phyloP scores from a whole-genome alignment of 1,284 basidiomycete genomes.

The Phellinidium pouzarii region DNA sequence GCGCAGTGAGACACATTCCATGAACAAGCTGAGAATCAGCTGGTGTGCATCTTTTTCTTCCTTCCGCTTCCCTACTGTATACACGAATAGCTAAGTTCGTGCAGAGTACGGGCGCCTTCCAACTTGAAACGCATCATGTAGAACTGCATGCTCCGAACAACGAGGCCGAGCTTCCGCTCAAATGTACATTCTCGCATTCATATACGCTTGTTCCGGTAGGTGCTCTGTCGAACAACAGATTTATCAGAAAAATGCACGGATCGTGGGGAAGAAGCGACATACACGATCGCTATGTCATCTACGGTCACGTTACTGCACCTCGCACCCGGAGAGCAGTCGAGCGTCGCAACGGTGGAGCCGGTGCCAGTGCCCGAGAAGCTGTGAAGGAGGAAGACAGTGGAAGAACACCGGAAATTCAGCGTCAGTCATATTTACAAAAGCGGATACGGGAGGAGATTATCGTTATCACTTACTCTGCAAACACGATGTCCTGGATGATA shows the following conservation, averaged over 20 bases:
- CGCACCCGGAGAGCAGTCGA: constrained; percentile 48
- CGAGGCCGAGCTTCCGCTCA: constrained; percentile 28
- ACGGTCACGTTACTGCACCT: constrained; percentile 47
- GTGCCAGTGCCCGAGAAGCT: constrained; percentile 54
- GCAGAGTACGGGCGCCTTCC: not conserved
- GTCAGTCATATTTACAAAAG: no score
- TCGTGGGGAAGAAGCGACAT: constrained; percentile 18
- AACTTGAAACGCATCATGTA: constrained; percentile 16
- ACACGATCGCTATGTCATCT: constrained; percentile 36
- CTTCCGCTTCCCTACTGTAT: not conserved
- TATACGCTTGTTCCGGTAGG: constrained; percentile 28
- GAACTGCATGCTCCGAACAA: constrained; percentile 28
- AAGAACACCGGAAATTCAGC: no score
- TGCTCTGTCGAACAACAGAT: constrained; percentile 21
- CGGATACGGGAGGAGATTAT: not conserved
- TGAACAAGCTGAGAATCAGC: no score
- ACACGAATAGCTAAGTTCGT: not conserved
- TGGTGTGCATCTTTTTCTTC: no score
- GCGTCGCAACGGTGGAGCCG: constrained; percentile 43
- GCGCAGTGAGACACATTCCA: no score
- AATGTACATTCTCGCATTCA: constrained; percentile 29
- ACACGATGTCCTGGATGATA: constrained; percentile 37
- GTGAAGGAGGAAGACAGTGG: no score
- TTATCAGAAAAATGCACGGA: not conserved
- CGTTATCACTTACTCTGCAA: constrained; percentile 9